These are phyloP conservation scores for Epichloe glyceriae DNA, from an alignment of 2,329 filamentous ascomycete genomes.

Conservation along the genomic window DNA sequence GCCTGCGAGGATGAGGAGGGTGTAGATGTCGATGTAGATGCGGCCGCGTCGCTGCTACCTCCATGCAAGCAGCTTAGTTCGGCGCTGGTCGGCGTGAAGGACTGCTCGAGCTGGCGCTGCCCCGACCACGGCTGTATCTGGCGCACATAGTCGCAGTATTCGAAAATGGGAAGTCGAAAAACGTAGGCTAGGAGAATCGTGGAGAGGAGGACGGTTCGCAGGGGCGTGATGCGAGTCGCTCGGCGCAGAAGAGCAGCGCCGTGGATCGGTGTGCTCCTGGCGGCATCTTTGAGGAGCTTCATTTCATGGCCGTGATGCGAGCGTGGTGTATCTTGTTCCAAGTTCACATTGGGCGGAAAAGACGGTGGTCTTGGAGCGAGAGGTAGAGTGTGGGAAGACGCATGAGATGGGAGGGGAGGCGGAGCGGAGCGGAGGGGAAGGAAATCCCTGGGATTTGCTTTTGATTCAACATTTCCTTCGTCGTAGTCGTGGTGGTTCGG, in stretches of 20 bases:
- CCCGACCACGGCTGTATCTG: conserved; percentile 5
- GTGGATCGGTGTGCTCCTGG: neutral
- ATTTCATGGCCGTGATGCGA: neutral
- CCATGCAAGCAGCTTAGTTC: conserved; percentile 8
- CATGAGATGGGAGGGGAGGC: too few relatives aligned
- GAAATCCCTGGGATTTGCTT: neutral
- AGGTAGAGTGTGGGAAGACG: neutral
- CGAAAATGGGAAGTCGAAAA: neutral
- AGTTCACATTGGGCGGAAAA: neutral
- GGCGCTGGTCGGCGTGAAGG: conserved; percentile 5
- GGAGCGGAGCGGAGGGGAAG: too few relatives aligned
- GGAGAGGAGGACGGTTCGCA: neutral
- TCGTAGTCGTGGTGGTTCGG: neutral
- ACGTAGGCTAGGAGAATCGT: neutral
- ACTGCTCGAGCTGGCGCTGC: conserved; percentile 7
- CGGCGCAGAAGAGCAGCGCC: neutral
- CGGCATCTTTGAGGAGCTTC: conserved; percentile 1
- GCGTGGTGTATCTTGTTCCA: neutral
- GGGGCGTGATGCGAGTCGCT: neutral
- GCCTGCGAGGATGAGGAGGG: neutral
- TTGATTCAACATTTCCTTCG: neutral
- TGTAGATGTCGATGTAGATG: neutral
- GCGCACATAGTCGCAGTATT: conserved; percentile 3
- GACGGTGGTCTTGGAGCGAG: neutral
- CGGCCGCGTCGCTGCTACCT: neutral